A percentile compares a stretch with the other conserved stretches of the same genome.
These are phyloP conservation scores for Solanum gandarillasii DNA, from an alignment of 257 asterid genomes.

Conservation along the genomic window DNA sequence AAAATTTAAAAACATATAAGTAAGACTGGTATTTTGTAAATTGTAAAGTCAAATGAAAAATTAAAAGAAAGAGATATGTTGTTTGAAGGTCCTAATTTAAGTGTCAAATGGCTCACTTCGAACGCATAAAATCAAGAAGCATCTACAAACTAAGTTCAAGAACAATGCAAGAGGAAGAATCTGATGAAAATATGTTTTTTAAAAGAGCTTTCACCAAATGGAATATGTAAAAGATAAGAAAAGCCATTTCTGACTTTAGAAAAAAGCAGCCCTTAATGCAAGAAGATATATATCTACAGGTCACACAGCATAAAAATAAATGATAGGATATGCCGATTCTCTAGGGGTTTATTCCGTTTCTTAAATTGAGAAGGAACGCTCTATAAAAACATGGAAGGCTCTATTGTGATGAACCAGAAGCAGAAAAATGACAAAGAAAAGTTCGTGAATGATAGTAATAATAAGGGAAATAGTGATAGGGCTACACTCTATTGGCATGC, in stretches of 20 bases:
- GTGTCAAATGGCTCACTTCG: not conserved
- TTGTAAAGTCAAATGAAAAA: not conserved
- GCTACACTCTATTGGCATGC: slow-evolving; percentile 45
- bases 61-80: slow-evolving; percentile 16
- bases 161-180: slow-evolving; percentile 13
- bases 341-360: slow-evolving; percentile 23
- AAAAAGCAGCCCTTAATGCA: not conserved
- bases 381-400: not conserved
- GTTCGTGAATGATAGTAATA: not conserved
- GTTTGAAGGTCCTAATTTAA: not conserved
- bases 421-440: not conserved
- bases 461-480: slow-evolving; percentile 35
- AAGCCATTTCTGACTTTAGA: not conserved
- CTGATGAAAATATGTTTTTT: not conserved
- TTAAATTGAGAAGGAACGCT: not conserved
- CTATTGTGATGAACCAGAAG: not conserved
- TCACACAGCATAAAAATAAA: not conserved
- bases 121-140: not conserved
- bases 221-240: not conserved
- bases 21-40: not conserved
- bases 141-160: not conserved
- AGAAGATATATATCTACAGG: not conserved
- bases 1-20: not conserved
- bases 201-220: not conserved
- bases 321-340: slow-evolving; percentile 33